Evolutionary conservation across 371 early-diverging fungal species (phyloP).

Genomic region (Mortierella sp.): DNA sequence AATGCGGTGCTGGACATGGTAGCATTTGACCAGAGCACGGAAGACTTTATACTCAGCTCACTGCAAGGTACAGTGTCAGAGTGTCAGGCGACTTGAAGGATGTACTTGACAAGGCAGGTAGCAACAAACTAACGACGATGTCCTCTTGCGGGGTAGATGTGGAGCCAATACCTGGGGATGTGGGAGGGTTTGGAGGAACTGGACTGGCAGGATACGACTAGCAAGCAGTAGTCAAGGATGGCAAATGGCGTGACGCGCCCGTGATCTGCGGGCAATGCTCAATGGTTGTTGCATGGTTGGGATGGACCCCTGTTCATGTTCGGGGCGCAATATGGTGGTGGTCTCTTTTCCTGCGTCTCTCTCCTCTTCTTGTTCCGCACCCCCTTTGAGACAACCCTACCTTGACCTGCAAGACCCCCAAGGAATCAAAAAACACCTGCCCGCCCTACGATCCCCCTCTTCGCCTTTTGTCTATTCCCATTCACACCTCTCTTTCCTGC

Average conservation of each 20-base stretch:
- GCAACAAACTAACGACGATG: no score
- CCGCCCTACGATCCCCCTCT: neutral
- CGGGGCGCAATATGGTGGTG: no score
- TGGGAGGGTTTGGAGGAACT: constrained; percentile 42
- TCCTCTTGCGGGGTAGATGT: constrained; percentile 14
- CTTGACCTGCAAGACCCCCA: neutral
- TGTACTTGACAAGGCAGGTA: no score
- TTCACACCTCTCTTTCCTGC: constrained; percentile 1
- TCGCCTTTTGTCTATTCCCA: neutral
- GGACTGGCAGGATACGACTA: no score
- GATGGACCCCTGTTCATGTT: no score
- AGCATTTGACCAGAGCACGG: constrained; percentile 34
- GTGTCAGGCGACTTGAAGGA: neutral
- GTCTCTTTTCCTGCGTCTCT: neutral
- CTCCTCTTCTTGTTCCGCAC: neutral
- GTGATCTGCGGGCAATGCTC: no score
- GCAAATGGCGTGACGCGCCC: no score
- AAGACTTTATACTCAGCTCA: constrained; percentile 12
- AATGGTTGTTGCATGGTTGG: no score
- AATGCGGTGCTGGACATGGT: constrained; percentile 26
- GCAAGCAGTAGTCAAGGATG: no score
- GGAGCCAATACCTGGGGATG: constrained; percentile 13
- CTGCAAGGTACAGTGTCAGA: constrained; percentile 22
- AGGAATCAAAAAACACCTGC: neutral
- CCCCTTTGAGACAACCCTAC: neutral